Evolutionary conservation across 2,329 filamentous ascomycete species (phyloP), one percentile per base, ranked within the genome.

Genomic region (Colletotrichum phormii): DNA sequence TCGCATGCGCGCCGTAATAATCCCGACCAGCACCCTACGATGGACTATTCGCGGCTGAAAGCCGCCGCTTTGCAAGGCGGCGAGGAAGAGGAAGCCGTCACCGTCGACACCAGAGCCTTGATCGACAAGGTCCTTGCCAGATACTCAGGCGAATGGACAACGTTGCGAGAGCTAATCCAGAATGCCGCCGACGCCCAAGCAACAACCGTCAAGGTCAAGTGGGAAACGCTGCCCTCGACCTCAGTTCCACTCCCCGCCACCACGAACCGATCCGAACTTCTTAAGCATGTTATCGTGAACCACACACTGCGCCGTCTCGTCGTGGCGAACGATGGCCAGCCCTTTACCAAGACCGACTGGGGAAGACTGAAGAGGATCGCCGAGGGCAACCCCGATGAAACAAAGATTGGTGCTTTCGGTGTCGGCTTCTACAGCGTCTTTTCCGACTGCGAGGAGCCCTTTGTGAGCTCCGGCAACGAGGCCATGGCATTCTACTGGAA

Each of bases 401-500:
- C 95, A 59, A 99, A 99, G 86, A 99, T 99, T 78, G 97, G 97
- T 67, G 97, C 97, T 4, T 99, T 99, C 81, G 97, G 97, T 76
- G 97, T 99, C 37, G 97, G 97, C 2, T 99, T 99, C 85, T 99
- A 99, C 87, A 97, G 94, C 81, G 96, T 98, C 51, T 99, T 99
- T 81, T 94, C 97, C 74, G 97, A 99, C 81, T 99, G 96, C 81
- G 97, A 99, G 82, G 95, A 98, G 77, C 97, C 97, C 0, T 98
- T 99, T 79, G 94, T 99, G 75, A 97, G 95, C 76, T 98, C 96
- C 0, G 97, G 97, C 0, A 90, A 89, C 74, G 92, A 97, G 82
- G 95, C 95, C 49, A 98, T 99, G 94, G 96, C 96, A 0, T 99
- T 99, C 80, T 99, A 98, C 85, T 99, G 97, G 97, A 98, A 98